Conservation (phyloP, 225 moss, liverwort and hornwort genomes). For the Takakia lepidozioides region DNA sequence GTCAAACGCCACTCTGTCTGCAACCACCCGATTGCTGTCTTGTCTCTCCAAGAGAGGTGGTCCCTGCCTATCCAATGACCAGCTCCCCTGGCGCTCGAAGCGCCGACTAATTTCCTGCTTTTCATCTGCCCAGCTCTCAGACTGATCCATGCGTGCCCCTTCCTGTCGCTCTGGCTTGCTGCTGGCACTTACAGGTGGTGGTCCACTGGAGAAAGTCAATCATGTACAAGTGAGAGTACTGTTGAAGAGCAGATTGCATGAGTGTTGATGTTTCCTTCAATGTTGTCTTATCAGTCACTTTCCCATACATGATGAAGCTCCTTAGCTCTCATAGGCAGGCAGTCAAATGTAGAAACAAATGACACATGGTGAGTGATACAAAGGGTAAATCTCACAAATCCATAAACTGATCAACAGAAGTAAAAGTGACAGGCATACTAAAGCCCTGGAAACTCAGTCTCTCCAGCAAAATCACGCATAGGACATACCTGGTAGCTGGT, state of each 20-base stretch:
- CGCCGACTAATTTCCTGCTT: constrained; percentile 56
- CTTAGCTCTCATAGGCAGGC: too few relatives aligned
- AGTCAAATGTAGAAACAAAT: too few relatives aligned
- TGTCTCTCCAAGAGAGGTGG: constrained; percentile 40
- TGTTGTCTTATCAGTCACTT: too few relatives aligned
- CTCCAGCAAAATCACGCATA: too few relatives aligned
- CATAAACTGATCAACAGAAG: too few relatives aligned
- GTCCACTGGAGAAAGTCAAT: constrained; percentile 11
- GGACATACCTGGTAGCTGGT: constrained; percentile 26
- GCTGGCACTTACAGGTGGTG: constrained; percentile 7
- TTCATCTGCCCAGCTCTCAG: constrained; percentile 65
- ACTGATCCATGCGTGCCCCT: constrained; percentile 32
- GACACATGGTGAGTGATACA: too few relatives aligned
- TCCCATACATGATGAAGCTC: too few relatives aligned
- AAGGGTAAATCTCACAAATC: too few relatives aligned
- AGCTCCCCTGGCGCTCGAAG: constrained; percentile 50
- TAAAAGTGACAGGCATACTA: constrained; percentile 2
- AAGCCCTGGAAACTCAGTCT: too few relatives aligned
- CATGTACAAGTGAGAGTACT: background rate
- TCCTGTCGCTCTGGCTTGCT: constrained; percentile 56
- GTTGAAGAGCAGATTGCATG: too few relatives aligned
- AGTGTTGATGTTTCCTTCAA: too few relatives aligned
- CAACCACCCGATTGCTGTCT: constrained; percentile 42
- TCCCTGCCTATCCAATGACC: constrained; percentile 55
- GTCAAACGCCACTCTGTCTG: constrained; percentile 18